Conservation (phyloP, 352 stramenopile genomes). For the Phytophthora sansomeana region DNA sequence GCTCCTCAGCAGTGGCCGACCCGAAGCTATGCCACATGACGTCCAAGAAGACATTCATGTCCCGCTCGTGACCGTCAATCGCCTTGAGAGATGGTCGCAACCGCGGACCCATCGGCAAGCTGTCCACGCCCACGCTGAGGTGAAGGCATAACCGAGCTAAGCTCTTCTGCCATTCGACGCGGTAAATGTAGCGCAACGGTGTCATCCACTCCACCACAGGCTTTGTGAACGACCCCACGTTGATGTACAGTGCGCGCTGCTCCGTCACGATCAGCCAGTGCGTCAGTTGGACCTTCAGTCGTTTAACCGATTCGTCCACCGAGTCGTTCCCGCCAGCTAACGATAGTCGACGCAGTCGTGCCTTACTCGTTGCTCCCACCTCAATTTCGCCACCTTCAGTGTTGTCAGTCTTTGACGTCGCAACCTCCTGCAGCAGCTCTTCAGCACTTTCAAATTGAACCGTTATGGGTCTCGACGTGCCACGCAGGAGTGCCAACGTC, state of each 20-base stretch:
- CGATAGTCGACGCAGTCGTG: conserved; percentile 34
- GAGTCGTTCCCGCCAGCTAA: conserved; percentile 30
- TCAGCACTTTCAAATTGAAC: conserved; percentile 87
- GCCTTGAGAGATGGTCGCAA: conserved; percentile 73
- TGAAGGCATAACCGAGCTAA: conserved; percentile 69
- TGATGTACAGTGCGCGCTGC: conserved; percentile 87
- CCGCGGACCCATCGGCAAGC: conserved; percentile 80
- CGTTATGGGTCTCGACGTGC: conserved; percentile 71
- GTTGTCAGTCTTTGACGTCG: conserved; percentile 21
- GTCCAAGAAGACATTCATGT: conserved; percentile 90
- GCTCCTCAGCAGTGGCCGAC: conserved; percentile 80
- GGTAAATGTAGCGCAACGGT: conserved; percentile 88
- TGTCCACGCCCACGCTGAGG: conserved; percentile 87
- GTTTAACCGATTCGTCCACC: conserved; percentile 42
- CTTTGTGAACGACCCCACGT: conserved; percentile 78
- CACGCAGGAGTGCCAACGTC: conserved; percentile 80
- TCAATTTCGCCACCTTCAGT: conserved; percentile 27
- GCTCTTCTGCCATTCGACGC: conserved; percentile 76
- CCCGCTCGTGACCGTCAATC: conserved; percentile 76
- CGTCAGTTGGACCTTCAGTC: conserved; percentile 74
- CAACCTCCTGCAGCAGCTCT: conserved; percentile 56
- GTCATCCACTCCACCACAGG: conserved; percentile 91
- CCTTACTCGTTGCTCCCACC: conserved; percentile 31
- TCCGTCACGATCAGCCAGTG: conserved; percentile 92
- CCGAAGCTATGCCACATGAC: conserved; percentile 92